A percentile compares a stretch with the other conserved stretches of the same genome.
Conservation (phyloP, 2,329 filamentous ascomycete species). For the Juglanconis sp. region DNA sequence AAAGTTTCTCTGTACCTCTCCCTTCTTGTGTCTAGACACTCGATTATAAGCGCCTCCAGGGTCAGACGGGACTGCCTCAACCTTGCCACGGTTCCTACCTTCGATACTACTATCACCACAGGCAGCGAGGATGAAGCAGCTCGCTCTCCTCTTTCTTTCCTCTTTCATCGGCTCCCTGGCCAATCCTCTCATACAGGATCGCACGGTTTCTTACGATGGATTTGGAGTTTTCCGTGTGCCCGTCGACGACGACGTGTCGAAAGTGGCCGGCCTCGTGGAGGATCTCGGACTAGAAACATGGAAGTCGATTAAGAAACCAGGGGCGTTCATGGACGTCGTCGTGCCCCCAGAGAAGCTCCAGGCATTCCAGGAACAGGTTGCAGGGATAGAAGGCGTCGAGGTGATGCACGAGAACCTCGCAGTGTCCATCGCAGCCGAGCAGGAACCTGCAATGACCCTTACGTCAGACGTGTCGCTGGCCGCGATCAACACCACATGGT, state of each 20-base stretch:
- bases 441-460: not conserved
- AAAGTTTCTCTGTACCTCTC: no score
- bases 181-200: not conserved
- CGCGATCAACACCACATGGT: conserved; percentile 38
- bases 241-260: conserved; percentile 30
- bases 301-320: conserved; percentile 28
- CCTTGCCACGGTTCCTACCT: not conserved
- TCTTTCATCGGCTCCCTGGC: not conserved
- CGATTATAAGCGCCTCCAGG: no score
- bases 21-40: no score
- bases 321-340: conserved; percentile 37
- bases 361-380: conserved; percentile 31
- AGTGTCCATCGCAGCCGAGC: conserved; percentile 34
- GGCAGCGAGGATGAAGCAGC: not conserved
- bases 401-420: conserved; percentile 40
- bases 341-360: conserved; percentile 33
- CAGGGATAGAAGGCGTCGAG: conserved; percentile 27
- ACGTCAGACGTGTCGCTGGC: not conserved
- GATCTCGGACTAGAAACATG: conserved; percentile 35
- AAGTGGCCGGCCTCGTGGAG: conserved; percentile 32
- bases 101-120: not conserved
- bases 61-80: not conserved
- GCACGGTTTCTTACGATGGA: conserved; percentile 36
- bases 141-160: not conserved
- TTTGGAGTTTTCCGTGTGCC: conserved; percentile 42